Evolutionary conservation across 208 protist species (phyloP).

Genomic region (Kentomonas sorsogonicus): DNA sequence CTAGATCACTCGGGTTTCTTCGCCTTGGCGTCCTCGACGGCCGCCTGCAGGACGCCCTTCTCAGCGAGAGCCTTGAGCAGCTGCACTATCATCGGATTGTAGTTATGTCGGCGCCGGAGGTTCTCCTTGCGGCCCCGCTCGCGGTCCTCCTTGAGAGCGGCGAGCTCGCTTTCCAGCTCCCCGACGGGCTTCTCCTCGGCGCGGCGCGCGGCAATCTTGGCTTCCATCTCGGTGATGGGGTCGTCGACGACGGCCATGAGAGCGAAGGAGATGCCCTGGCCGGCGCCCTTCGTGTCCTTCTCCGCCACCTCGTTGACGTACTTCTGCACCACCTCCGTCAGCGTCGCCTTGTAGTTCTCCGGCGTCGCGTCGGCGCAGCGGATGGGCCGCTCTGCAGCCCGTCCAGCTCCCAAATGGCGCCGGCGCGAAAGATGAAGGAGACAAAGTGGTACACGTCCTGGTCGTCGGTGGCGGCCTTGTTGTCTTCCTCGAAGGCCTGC

Average conservation of each 20-base stretch:
- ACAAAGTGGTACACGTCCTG: constrained; percentile 97
- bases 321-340: constrained; percentile 81
- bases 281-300: constrained; percentile 36
- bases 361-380: constrained; percentile 61
- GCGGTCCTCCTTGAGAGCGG: constrained; percentile 33
- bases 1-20: background rate
- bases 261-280: constrained; percentile 92
- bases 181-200: constrained; percentile 41
- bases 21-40: constrained; percentile 10
- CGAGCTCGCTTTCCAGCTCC: constrained; percentile 59
- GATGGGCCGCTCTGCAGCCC: constrained; percentile 92
- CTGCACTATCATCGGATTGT: constrained; percentile 94
- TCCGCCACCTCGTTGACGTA: constrained; percentile 72
- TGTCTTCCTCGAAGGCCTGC: constrained; percentile 9
- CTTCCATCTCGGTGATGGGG: constrained; percentile 54
- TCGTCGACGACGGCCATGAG: constrained; percentile 95
- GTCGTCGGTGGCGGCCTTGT: constrained; percentile 21
- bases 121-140: constrained; percentile 87
- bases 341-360: constrained; percentile 50
- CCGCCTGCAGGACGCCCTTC: constrained; percentile 75
- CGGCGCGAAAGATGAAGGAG: constrained; percentile 89
- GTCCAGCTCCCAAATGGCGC: constrained; percentile 96
- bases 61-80: constrained; percentile 92
- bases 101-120: constrained; percentile 95
- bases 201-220: constrained; percentile 43